Base-by-base conservation (phyloP, 164 flowering plant species). In the Tetrastigma voinierianum region DNA sequence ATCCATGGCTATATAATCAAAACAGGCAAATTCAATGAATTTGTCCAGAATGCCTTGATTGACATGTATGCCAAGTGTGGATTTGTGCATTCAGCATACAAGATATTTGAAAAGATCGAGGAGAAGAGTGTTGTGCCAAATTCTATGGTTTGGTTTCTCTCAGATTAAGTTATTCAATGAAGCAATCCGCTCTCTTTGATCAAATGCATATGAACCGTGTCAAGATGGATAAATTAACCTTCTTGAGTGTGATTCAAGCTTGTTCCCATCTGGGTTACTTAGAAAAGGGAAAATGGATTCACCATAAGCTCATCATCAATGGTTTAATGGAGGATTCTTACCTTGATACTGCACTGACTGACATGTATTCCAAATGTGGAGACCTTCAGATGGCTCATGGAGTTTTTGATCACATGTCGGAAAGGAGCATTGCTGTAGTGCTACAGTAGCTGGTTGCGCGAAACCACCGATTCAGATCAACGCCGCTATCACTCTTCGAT, bases 301-400 rank as follows among this genome's bases (percentile, higher is more conserved):
- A 92, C 68, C 86, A 90, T 70, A 90, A 90, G 78, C 70, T 85
- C 49, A 85, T 90, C 19, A 63, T 51, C 10, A 68, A 9, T 73
- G 93, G 91, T 43, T 15, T 87, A 23, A 43, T 47, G 45, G 74
- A 72, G n/a, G 86, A 87, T 72, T 59, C 69, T 19, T 80, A 75
- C 63, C 76, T 81, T 7, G 80, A 81, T 18, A 89, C 93, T 46
- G 87, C 95, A 68, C 74, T 90, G 15, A 62, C 44, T 15, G 90
- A 92, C 71, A 92, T 90, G 98, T 92, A 90, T 67, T 84, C 89
- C 45, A 90, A 90, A 69, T 89, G 88, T 72, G 96, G 98, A 69
- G 86, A 87, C 64, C 77, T 90, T 65, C 65, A 51, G 61, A 70
- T 77, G 72, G 91, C 96, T 48, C 71, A 66, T 52, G 46, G 58